These are phyloP conservation scores for Yamadazyma diddensiae DNA, from an alignment of 1,139 yeast genomes.

Conservation along the genomic window DNA sequence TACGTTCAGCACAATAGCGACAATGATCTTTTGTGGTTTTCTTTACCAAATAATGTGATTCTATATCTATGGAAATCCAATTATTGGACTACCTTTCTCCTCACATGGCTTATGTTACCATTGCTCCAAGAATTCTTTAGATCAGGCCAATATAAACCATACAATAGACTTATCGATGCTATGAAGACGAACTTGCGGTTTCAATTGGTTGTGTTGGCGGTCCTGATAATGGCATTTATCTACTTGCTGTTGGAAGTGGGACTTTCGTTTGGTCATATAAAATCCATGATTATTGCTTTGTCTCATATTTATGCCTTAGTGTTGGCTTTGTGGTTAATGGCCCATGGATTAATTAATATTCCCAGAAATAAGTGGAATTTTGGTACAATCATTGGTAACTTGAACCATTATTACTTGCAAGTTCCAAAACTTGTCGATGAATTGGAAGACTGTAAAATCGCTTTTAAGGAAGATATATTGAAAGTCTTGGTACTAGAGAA, in stretches of 20 bases:
- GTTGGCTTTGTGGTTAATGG: conserved; percentile 79
- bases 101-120: conserved; percentile 77
- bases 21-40: conserved; percentile 20
- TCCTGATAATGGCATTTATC: conserved; percentile 52
- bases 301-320: conserved; percentile 79
- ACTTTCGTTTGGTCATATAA: conserved; percentile 53
- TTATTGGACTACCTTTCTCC: conserved; percentile 75
- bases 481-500: conserved; percentile 51
- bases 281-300: conserved; percentile 68
- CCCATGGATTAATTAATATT: conserved; percentile 70
- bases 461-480: conserved; percentile 62
- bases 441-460: conserved; percentile 61
- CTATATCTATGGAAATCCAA: conserved; percentile 65
- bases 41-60: conserved; percentile 42
- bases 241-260: conserved; percentile 65
- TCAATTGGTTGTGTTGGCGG: conserved; percentile 55
- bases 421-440: conserved; percentile 60
- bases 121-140: conserved; percentile 68
- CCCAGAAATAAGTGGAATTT: conserved; percentile 60
- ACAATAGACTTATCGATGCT: conserved; percentile 53
- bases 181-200: conserved; percentile 54
- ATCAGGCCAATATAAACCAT: conserved; percentile 59
- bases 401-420: conserved; percentile 46
- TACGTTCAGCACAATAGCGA: conserved; percentile 27
- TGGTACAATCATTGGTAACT: conserved; percentile 38